phyloP scores from a whole-genome alignment of 2,329 filamentous ascomycete genomes.

The Trichoderma sp. region DNA sequence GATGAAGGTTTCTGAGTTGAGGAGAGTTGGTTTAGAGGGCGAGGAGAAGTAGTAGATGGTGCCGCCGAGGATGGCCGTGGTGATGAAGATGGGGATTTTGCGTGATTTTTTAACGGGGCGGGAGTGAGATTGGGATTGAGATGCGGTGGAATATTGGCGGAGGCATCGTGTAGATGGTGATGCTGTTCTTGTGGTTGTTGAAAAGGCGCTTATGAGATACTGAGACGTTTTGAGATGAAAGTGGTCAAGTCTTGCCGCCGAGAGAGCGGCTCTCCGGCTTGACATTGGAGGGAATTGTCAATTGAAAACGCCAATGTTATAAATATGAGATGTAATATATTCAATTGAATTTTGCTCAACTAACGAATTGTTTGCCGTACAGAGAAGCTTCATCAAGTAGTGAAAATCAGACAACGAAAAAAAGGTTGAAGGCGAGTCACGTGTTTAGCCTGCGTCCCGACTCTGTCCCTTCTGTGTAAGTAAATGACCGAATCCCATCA shows the following conservation, averaged over 20 bases:
- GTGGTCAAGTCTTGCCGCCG: neutral
- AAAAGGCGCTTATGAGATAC: neutral
- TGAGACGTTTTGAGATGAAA: neutral
- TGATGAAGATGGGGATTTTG: constrained; percentile 27
- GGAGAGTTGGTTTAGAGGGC: constrained; percentile 32
- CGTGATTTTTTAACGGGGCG: constrained; percentile 26
- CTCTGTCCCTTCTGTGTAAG: neutral
- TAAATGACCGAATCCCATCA: neutral
- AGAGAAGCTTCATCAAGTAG: neutral
- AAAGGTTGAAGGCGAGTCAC: neutral
- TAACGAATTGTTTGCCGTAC: neutral
- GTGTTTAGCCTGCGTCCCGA: neutral
- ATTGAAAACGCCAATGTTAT: neutral
- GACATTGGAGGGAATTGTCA: neutral
- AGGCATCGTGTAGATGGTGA: neutral
- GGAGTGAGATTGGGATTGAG: neutral
- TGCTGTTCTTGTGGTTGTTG: neutral
- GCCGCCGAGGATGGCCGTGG: constrained; percentile 29
- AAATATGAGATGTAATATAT: neutral
- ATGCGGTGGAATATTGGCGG: neutral
- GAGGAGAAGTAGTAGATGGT: constrained; percentile 33
- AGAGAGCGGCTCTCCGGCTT: neutral
- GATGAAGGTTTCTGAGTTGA: constrained; percentile 64
- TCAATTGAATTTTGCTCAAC: neutral
- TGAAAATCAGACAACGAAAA: neutral